phyloP scores from a whole-genome alignment of 179 eudicot species.

The Corrigiola litoralis region DNA sequence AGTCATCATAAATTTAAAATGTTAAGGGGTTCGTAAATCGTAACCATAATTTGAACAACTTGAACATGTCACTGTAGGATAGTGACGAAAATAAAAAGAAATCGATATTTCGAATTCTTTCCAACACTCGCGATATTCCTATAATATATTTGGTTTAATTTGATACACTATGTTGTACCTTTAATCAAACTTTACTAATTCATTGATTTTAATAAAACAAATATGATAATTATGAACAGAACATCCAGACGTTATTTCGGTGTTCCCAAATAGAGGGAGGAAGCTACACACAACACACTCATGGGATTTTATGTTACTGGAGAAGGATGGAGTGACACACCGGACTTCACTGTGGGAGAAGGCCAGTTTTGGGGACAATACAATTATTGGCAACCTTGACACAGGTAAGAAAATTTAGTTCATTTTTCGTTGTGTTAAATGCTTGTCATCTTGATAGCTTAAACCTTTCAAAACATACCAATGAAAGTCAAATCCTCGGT shows the following conservation, averaged over 20 bases:
- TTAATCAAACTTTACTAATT: background rate
- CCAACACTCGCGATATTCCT: too few species aligned
- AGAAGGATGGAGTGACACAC: constrained; percentile 26
- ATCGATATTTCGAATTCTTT: too few species aligned
- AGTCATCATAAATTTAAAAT: too few species aligned
- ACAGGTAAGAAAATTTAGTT: constrained; percentile 36
- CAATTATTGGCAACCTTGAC: constrained; percentile 74
- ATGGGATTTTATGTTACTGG: constrained; percentile 72
- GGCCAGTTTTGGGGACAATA: constrained; percentile 61
- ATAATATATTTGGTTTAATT: too few species aligned
- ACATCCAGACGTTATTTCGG: constrained; percentile 63
- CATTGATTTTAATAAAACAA: background rate
- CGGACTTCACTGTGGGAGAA: constrained; percentile 49
- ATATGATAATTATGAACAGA: constrained; percentile 39
- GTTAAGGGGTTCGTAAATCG: too few species aligned
- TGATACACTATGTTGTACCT: too few species aligned
- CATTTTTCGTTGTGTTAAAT: background rate
- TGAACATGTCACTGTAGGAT: too few species aligned
- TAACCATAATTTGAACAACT: too few species aligned
- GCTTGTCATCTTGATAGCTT: background rate
- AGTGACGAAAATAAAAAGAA: too few species aligned
- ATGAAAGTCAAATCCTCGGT: too few species aligned
- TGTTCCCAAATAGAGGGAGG: constrained; percentile 57
- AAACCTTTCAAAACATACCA: too few species aligned
- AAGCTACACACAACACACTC: constrained; percentile 73